Percentiles rank a stretch among this genome's conserved stretches.
These are phyloP conservation scores for Aspergillus coremiiformis DNA, from an alignment of 495 filamentous ascomycete genomes.

Conservation along the genomic window DNA sequence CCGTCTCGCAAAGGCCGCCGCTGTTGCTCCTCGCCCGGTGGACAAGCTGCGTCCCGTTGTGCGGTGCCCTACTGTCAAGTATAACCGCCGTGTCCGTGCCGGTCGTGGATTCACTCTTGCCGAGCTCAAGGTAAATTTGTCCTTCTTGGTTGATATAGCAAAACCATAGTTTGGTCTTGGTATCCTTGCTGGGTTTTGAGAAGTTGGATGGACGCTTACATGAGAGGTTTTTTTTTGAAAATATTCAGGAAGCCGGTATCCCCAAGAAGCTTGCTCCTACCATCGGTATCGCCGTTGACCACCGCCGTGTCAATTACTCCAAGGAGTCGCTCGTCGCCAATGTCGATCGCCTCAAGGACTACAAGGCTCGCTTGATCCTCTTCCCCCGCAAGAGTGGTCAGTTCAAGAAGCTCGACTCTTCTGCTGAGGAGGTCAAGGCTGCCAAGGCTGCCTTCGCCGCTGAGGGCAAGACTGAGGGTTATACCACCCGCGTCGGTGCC, in stretches of 20 bases:
- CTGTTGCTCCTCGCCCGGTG: constrained; percentile 89
- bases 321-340: constrained; percentile 88
- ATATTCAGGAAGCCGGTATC: constrained; percentile 79
- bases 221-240: constrained; percentile 5
- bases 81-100: constrained; percentile 95
- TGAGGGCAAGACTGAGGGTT: constrained; percentile 46
- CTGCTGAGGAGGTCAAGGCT: constrained; percentile 74
- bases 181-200: background rate
- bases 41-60: constrained; percentile 95
- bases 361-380: constrained; percentile 88
- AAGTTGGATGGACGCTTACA: constrained; percentile 10
- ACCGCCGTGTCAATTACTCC: constrained; percentile 92
- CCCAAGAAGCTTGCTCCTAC: constrained; percentile 88
- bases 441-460: constrained; percentile 50
- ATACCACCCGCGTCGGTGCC: constrained; percentile 47
- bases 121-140: constrained; percentile 81
- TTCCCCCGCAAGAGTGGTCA: constrained; percentile 94
- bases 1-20: constrained; percentile 84
- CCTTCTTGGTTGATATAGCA: background rate
- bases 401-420: constrained; percentile 82
- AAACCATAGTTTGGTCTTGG: background rate
- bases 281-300: constrained; percentile 94
- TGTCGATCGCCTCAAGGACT: constrained; percentile 92
- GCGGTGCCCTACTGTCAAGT: constrained; percentile 90
- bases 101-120: constrained; percentile 94